A percentile compares a stretch with the other conserved stretches of the same genome.
Conservation (phyloP, 192 early-diverging fungal genomes). For the Coemansia sp. region DNA sequence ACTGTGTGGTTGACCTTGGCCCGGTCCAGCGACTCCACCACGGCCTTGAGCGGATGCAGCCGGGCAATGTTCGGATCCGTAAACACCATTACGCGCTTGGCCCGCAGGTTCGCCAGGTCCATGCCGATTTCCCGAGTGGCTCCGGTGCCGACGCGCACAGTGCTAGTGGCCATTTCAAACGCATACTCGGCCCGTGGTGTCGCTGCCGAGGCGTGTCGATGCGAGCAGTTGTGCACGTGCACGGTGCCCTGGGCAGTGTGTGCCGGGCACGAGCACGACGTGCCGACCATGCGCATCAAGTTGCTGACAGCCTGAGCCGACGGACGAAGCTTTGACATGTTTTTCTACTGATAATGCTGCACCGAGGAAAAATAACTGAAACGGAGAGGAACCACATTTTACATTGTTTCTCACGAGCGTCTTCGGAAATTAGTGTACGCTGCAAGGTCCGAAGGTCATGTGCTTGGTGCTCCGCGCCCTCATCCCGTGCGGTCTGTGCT, state of each 20-base stretch:
- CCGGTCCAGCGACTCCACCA: conserved; percentile 68
- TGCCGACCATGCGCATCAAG: conserved; percentile 52
- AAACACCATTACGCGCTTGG: conserved; percentile 81
- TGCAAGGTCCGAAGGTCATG: conserved; percentile 1
- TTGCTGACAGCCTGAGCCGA: conserved; percentile 41
- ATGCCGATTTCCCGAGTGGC: conserved; percentile 81
- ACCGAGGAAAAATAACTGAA: too few relatives aligned
- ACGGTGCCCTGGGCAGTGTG: conserved; percentile 14
- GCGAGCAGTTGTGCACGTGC: conserved; percentile 17
- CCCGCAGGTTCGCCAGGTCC: conserved; percentile 73
- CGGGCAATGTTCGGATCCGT: conserved; percentile 73
- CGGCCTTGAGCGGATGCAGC: conserved; percentile 70
- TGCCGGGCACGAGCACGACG: conserved; percentile 48
- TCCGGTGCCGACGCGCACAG: conserved; percentile 79
- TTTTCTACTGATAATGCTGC: too few relatives aligned
- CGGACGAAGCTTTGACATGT: conserved; percentile 9
- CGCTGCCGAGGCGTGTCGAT: conserved; percentile 22
- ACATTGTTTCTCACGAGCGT: too few relatives aligned
- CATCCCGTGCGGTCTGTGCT: too few relatives aligned
- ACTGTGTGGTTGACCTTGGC: conserved; percentile 65
- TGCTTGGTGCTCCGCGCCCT: too few relatives aligned
- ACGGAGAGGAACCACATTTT: not conserved
- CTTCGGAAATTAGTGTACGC: not conserved
- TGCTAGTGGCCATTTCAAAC: conserved; percentile 85
- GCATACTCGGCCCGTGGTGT: conserved; percentile 58